Conservation (phyloP, 73 alveolate species). For the Paramecium tetraurelia region DNA sequence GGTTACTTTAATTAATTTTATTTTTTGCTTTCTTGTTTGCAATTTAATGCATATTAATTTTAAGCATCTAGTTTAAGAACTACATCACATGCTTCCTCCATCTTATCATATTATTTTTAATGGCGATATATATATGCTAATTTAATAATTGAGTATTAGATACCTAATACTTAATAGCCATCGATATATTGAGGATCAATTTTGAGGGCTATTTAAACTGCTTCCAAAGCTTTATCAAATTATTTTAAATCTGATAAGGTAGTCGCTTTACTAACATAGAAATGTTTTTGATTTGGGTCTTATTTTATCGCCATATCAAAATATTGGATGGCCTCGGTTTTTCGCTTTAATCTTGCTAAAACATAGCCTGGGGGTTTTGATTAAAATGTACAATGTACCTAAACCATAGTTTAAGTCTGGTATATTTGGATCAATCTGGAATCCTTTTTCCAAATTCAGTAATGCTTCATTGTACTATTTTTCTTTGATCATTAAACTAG, state of each 20-base stretch:
- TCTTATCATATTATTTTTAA: not conserved
- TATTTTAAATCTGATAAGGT: not conserved
- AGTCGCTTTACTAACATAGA: not conserved
- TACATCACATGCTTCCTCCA: not conserved
- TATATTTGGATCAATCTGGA: not conserved
- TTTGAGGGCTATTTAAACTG: not conserved
- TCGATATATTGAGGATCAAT: not conserved
- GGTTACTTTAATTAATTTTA: not conserved
- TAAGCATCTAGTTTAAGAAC: not conserved
- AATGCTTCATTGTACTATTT: not conserved
- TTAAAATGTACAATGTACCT: not conserved
- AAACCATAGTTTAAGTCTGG: not conserved
- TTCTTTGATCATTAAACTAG: not conserved
- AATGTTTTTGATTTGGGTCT: not conserved
- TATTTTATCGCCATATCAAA: not conserved
- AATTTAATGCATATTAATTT: not conserved
- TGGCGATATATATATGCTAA: not conserved
- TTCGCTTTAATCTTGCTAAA: not conserved
- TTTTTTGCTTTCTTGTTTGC: not conserved
- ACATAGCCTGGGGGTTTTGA: not conserved
- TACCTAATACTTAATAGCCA: not conserved
- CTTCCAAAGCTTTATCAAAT: not conserved
- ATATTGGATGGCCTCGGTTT: not conserved
- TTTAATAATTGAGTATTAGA: not conserved
- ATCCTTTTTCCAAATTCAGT: not conserved